Base-by-base conservation (phyloP, 2,329 filamentous ascomycete genomes). In the Calonectria leucothoes region DNA sequence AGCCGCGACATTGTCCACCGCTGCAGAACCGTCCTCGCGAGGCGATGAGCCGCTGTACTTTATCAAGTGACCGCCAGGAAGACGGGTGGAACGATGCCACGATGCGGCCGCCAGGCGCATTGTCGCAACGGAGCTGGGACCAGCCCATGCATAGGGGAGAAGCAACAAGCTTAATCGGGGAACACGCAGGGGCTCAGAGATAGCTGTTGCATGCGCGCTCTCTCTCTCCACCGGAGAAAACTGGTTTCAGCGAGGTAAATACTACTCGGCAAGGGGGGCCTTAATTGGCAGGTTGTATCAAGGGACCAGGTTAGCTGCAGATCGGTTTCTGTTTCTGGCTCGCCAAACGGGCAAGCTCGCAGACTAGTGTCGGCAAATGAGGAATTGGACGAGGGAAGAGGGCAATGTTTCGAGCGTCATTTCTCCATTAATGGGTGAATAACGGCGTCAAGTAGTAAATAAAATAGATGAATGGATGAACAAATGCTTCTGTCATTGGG, bases 271-370 rank as follows among this genome's bases (percentile, higher is more conserved):
- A 8, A 20, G 17, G 25, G n/a, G 42, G 55, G 12, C 55, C 39
- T 25, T 59, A 59, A 59, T 59, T 59, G 55, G 65, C 65, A 29
- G 65, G 33, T 67, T 67, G 49, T 59, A 59, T 59, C 55, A 59
- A 37, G 55, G 55, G 55, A 59, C 55, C 55, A 39, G 29, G 33
- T 25, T 59, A 25, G 33, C 14, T 39, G 55, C 55, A 59, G 55
- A 59, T 59, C 55, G 55, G 33, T 39, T 59, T 59, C 55, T 59
- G 33, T 23, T 59, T 59, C 55, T 33, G 55, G 55, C 33, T 39
- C 33, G 55, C 55, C 55, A 59, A 39, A 59, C 33, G 52, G 4
- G 52, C 33, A 17, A 57, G 31, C 29, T 57, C 31, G n/a, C 20
- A 35, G 31, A 39, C 33, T 59, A 59, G 33, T 59, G 33, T 37